Evolutionary conservation across 345 rosid genomes (phyloP).

Genomic region (Anastatica hierochuntica): DNA sequence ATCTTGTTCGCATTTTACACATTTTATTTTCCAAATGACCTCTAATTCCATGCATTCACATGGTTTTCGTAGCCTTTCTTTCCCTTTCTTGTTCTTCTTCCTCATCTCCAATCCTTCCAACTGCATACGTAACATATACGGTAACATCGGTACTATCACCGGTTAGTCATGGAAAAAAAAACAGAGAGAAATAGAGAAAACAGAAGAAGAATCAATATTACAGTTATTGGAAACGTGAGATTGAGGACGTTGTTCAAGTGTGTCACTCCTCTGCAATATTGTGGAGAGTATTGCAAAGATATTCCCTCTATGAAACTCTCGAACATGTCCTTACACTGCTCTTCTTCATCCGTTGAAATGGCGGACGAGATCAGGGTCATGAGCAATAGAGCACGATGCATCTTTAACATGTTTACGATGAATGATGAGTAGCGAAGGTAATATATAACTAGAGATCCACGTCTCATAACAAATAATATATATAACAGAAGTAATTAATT

Average conservation of each 20-base stretch:
- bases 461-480: too few species aligned
- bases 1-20: slow-evolving; percentile 10
- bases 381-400: slow-evolving; percentile 19
- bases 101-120: neutral
- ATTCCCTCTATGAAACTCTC: slow-evolving; percentile 4
- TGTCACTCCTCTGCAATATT: slow-evolving; percentile 22
- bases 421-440: too few species aligned
- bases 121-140: neutral
- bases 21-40: slow-evolving; percentile 19
- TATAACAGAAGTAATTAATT: neutral
- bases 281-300: slow-evolving; percentile 9
- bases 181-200: neutral
- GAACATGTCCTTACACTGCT: slow-evolving; percentile 13
- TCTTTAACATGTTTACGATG: neutral
- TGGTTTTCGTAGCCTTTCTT: neutral
- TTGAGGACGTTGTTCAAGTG: slow-evolving; percentile 18
- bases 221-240: slow-evolving; percentile 4
- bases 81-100: neutral
- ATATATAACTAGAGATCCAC: too few species aligned
- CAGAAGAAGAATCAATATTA: neutral
- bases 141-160: neutral
- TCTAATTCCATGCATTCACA: slow-evolving; percentile 21
- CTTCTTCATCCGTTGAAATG: slow-evolving; percentile 14
- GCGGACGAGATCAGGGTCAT: slow-evolving; percentile 8
- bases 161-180: neutral